Percentiles rank a stretch among this genome's conserved stretches.
Conservation (phyloP, 805 yeast species). For the Hanseniaspora guilliermondii region DNA sequence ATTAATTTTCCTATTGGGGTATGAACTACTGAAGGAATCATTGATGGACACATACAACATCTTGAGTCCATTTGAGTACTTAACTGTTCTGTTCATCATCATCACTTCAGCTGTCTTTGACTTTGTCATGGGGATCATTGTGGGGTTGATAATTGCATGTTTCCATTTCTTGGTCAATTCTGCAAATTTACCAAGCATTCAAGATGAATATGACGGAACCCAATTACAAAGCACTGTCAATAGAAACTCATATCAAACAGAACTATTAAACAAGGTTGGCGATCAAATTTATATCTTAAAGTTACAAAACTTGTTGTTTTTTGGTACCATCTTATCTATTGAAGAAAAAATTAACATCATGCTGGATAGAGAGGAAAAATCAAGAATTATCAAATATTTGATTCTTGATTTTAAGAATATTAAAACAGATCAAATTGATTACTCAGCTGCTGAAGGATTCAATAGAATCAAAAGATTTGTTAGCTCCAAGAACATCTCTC, state of each 20-base stretch:
- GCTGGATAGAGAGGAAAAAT: constrained; percentile 40
- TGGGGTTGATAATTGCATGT: constrained; percentile 84
- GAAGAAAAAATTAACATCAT: constrained; percentile 59
- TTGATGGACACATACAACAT: constrained; percentile 72
- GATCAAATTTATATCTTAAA: constrained; percentile 80
- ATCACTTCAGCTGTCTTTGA: constrained; percentile 91
- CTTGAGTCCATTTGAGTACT: constrained; percentile 63
- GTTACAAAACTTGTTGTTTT: constrained; percentile 77
- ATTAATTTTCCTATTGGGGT: constrained; percentile 77
- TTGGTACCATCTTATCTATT: constrained; percentile 89
- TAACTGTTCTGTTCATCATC: constrained; percentile 77
- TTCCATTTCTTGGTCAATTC: constrained; percentile 91
- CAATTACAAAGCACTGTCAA: constrained; percentile 86
- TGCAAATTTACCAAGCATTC: constrained; percentile 68
- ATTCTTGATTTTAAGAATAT: constrained; percentile 79
- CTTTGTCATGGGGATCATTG: constrained; percentile 83
- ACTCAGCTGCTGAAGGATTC: constrained; percentile 92
- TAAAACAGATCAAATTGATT: constrained; percentile 58
- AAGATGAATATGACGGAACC: constrained; percentile 72
- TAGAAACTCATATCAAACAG: constrained; percentile 80
- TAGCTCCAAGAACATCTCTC: constrained; percentile 51
- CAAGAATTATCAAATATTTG: constrained; percentile 58
- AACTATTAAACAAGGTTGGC: constrained; percentile 73
- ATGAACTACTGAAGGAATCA: constrained; percentile 79
- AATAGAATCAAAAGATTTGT: constrained; percentile 71